A percentile compares a stretch with the other conserved stretches of the same genome.
Conservation (phyloP, 306 rosid species). For the Prunus davidiana region DNA sequence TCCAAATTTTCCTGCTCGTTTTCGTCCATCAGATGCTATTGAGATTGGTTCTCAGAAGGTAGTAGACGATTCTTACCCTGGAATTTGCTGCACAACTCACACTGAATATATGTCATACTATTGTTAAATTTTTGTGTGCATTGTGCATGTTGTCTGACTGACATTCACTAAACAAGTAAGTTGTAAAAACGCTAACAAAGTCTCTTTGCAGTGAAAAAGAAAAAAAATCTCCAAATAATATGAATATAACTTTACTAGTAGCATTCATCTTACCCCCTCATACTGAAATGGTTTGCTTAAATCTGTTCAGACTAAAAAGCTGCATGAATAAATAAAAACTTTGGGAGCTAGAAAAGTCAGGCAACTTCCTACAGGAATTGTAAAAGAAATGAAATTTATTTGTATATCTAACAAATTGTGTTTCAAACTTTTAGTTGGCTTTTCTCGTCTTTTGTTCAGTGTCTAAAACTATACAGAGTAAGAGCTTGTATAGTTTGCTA, state of each 20-base stretch:
- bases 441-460: neutral
- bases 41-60: constrained; percentile 90
- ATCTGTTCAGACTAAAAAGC: no score
- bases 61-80: neutral
- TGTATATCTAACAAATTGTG: neutral
- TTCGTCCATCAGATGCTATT: constrained; percentile 59
- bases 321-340: no score
- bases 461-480: no score
- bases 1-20: constrained; percentile 57
- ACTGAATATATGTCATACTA: neutral
- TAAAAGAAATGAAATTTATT: no score
- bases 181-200: no score
- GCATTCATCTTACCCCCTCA: no score
- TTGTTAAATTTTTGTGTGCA: neutral
- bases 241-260: no score
- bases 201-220: neutral
- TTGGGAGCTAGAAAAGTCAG: no score
- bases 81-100: neutral
- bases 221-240: no score
- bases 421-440: neutral
- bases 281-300: no score
- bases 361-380: no score
- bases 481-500: no score
- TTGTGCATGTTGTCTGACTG: neutral
- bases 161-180: neutral